Evolutionary conservation across 495 filamentous ascomycete genomes (phyloP), one percentile per base, ranked within the genome.

Genomic region (Aspergillus nanangensis): DNA sequence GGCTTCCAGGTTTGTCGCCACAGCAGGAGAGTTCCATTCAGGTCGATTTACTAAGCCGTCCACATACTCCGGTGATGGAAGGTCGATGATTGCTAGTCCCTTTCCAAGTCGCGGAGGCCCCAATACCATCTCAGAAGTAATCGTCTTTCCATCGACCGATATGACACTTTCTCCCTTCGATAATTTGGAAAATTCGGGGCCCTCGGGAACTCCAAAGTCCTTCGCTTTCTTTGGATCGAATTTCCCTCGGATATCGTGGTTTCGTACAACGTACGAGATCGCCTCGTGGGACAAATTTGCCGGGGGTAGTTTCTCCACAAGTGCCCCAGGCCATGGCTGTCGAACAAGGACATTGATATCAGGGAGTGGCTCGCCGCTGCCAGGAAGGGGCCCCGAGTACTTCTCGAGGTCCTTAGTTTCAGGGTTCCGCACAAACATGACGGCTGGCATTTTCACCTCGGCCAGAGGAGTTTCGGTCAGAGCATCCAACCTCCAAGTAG

Each of bases 241-340:
- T 56, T 84, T 91, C 11, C 93, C 93, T 20, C 92, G 78, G 27
- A 83, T 71, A 34, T 79, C 72, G 47, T 91, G 81, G 23, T 71
- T 80, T 38, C 84, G 84, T 43, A 95, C 71, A 53, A 99, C 81
- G 60, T 97, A 99, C 36, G 82, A 95, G 40, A 95, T 65, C 9
- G 91, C 82, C 27, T 84, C 79, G 10, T 61, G 60, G 2, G 78
- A 79, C 10, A 79, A 82, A 25, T 67, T 63, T 0, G 90, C 86
- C 3, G 69, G 64, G 4, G 91, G 92, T 1, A 96, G 72, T 9
- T 50, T 62, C 2, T 76, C 60, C 11, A 88, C 63, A 41, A 75
- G 57, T 7, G 87, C 81, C 5, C 82, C 87, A 3, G 91, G 91
- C 91, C 90, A 96, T 1, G 90, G 89, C 57, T 80, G 69, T 14